Evolutionary conservation across 2,329 filamentous ascomycete species (phyloP), one percentile per base, ranked within the genome.

Genomic region (Trichocomaceae sp.): DNA sequence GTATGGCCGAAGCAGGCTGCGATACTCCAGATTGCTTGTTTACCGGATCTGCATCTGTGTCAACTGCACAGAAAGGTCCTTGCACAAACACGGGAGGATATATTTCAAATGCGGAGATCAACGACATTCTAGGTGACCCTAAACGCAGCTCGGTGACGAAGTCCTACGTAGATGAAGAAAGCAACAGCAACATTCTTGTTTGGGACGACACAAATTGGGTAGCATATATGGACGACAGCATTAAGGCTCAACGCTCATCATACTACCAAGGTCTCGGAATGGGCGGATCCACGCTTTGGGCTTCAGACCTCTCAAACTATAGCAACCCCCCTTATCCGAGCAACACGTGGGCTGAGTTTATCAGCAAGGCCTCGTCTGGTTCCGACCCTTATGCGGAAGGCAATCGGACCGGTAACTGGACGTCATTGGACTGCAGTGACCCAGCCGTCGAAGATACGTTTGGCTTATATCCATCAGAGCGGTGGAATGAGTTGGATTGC

Each of bases 31-130:
- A 33, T 12, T 33, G 29, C 10, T 12, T 33, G 2, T 33, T 33
- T 33, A 33, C 29, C 29, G 29, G 29, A 33, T 26, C 29, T 9
- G 10, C 29, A 33, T 4, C 23, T 26, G 23, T 26, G 4, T 73
- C 70, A 2, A 39, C 60, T 4, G 71, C 70, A 47, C 57, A 3
- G 8, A 9, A 9, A 33, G 73, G 72, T 2, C 17, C 23, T 1
- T 76, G 72, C 57, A 77, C 72, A 1, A 57, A 52, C 2, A 72
- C 68, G 0, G 57, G 55, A 0, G 73, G 72, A 2, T 74, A 73
- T 52, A 64, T 75, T 5, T 58, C 39, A 12, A 22, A 50, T 5
- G 48, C 48, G n/a, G 48, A 50, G 48, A 50, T 50, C 23, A 26
- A 26, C 23, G 23, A 13, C 2, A 50, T 50, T 23, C 13, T 41